Conservation (phyloP, 2,329 filamentous ascomycete species). For the Zalaria sp. region DNA sequence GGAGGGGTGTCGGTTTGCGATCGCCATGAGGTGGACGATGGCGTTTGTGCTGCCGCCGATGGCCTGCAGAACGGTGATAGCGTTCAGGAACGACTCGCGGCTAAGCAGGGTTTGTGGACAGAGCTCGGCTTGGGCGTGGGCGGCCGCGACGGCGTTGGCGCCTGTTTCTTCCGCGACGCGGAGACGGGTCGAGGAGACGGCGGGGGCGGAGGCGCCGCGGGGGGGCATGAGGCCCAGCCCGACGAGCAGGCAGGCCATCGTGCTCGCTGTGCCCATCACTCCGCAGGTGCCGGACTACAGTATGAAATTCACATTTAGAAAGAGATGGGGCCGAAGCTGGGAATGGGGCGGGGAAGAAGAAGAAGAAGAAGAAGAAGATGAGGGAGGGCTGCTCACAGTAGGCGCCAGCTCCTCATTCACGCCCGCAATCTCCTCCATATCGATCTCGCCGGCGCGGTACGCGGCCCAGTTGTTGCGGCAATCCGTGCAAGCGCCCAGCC, state of each 20-base stretch:
- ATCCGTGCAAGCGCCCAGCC: constrained; percentile 62
- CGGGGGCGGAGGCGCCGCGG: constrained; percentile 37
- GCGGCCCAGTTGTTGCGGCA: constrained; percentile 61
- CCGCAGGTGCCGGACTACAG: constrained; percentile 35
- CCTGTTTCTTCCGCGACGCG: constrained; percentile 42
- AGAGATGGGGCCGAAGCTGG: no score
- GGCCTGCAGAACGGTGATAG: constrained; percentile 29
- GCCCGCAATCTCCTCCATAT: constrained; percentile 56
- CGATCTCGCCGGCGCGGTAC: constrained; percentile 50
- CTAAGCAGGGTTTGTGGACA: constrained; percentile 30
- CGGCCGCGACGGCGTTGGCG: constrained; percentile 31
- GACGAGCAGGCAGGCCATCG: constrained; percentile 40
- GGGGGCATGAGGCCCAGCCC: constrained; percentile 40
- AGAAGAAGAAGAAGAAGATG: not conserved
- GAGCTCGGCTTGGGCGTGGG: constrained; percentile 19
- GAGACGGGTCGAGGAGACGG: constrained; percentile 36
- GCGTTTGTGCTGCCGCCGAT: constrained; percentile 31
- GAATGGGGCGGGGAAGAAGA: no score
- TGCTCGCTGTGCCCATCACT: constrained; percentile 45
- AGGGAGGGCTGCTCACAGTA: constrained; percentile 33
- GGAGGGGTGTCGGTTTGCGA: constrained; percentile 35
- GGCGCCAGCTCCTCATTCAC: constrained; percentile 63
- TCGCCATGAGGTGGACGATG: constrained; percentile 29
- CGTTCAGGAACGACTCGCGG: constrained; percentile 34
- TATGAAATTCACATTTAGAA: not conserved